A percentile compares a stretch with the other conserved stretches of the same genome.
These are phyloP conservation scores for Monosporascus ibericus DNA, from an alignment of 2,329 filamentous ascomycete species.

Conservation along the genomic window DNA sequence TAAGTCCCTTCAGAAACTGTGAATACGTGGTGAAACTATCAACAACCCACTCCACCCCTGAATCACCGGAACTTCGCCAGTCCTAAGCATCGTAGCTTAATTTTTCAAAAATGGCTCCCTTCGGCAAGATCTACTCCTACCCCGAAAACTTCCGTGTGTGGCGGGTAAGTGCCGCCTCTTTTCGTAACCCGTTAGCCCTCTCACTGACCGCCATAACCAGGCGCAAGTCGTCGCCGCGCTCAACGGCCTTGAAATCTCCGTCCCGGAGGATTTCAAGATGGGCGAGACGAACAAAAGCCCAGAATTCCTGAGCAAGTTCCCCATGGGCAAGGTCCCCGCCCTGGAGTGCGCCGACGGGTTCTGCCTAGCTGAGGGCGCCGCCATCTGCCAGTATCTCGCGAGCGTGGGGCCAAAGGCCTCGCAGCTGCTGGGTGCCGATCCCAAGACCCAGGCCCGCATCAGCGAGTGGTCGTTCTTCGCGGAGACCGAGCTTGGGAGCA, in stretches of 20 bases:
- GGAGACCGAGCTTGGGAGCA: conserved; percentile 27
- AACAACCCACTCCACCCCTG: too few species aligned
- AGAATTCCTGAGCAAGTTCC: conserved; percentile 44
- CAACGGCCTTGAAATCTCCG: conserved; percentile 32
- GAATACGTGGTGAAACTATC: too few species aligned
- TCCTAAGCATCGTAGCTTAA: too few species aligned
- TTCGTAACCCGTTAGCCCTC: too few species aligned
- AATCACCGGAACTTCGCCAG: too few species aligned
- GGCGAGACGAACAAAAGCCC: conserved; percentile 35
- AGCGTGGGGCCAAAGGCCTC: conserved; percentile 35
- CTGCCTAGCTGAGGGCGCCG: conserved; percentile 36
- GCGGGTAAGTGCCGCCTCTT: conserved; percentile 22
- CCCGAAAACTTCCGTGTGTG: conserved; percentile 29
- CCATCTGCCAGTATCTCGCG: conserved; percentile 42
- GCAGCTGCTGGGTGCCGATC: conserved; percentile 38
- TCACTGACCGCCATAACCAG: conserved; percentile 14
- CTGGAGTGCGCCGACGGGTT: conserved; percentile 43
- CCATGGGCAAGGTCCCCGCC: conserved; percentile 44
- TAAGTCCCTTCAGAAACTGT: too few species aligned
- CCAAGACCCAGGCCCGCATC: conserved; percentile 34
- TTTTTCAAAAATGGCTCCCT: conserved; percentile 28
- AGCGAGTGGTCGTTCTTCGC: conserved; percentile 39
- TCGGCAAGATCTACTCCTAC: conserved; percentile 34
- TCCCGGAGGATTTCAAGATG: conserved; percentile 32
- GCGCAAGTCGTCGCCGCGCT: conserved; percentile 29